Percentiles rank a stretch among this genome's conserved stretches.
Conservation (phyloP, 768 basidiomycete species). For the Serendipita sp. region DNA sequence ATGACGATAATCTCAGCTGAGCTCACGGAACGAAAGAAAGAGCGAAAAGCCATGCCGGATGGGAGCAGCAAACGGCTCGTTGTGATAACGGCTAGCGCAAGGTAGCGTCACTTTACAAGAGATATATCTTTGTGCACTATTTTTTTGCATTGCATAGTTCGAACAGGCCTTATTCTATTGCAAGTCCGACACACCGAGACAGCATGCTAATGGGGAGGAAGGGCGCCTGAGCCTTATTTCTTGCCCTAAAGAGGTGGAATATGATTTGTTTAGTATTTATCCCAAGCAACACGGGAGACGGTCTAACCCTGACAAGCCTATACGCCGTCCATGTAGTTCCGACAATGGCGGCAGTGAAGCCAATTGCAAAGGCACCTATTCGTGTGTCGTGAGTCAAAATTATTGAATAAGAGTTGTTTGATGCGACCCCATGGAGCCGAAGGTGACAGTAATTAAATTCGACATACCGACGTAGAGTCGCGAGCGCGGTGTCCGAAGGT, state of each 20-base stretch:
- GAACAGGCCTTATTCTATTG: too few species aligned
- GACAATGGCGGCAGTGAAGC: constrained; percentile 38
- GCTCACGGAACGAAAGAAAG: too few species aligned
- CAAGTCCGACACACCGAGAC: too few species aligned
- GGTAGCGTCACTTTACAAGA: too few species aligned
- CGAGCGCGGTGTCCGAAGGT: constrained; percentile 45
- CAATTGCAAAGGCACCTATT: constrained; percentile 37
- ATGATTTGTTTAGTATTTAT: not conserved
- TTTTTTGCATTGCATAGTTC: too few species aligned
- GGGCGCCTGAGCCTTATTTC: not conserved
- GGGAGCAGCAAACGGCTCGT: too few species aligned
- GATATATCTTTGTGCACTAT: too few species aligned
- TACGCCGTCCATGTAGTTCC: constrained; percentile 36
- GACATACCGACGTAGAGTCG: constrained; percentile 46
- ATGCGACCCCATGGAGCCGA: not conserved
- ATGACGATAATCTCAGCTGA: too few species aligned
- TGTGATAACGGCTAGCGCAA: too few species aligned
- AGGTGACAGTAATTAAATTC: constrained; percentile 1
- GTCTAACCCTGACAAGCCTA: constrained; percentile 26
- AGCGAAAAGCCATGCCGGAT: too few species aligned
- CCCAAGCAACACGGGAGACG: not conserved
- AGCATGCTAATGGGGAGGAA: too few species aligned
- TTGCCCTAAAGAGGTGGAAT: not conserved
- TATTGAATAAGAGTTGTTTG: not conserved
- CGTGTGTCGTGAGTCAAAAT: not conserved